Base-by-base conservation (phyloP, 2,329 filamentous ascomycete species). In the Phialophora chinensis region DNA sequence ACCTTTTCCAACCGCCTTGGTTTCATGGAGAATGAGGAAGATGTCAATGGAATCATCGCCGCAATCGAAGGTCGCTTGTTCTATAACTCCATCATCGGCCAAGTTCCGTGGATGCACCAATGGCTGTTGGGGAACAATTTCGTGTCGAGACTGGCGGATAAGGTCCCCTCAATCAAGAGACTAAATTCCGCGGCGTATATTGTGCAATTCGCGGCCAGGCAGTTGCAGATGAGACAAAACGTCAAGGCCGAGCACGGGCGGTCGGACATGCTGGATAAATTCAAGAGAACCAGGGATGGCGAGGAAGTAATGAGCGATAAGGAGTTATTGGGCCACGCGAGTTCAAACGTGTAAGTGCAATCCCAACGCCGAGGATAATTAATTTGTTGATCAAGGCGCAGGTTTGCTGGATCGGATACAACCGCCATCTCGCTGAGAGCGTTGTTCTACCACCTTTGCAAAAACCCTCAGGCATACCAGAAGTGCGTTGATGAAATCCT, bases 381-480 rank as follows among this genome's bases (percentile, higher is more conserved):
- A 14, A 7, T 12, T 10, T 17, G 12, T 53, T 53, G 27, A 53
- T 38, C n/a, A 50, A 11, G 11, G 4, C 6, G 47, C 7, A 70
- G 68, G 25, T 67, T 71, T 38, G 69, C 69, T 8, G 69, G 69
- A 38, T 66, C 62, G 44, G 69, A 71, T 31, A 71, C 69, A 1
- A 71, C 69, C 14, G 69, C 66, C 20, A 69, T 69, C 12, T 67
- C 69, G 1, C 50, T 71, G 0, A 56, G 55, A 23, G 84, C 63
- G 31, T 52, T 67, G 38, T 66, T 65, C 47, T 55, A 79, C 81
- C 72, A 76, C 86, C 86, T 81, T 2, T 81, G 79, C 66, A 86
- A 82, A 55, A 85, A 69, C 42, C 66, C 66, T 1, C 50, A 54
- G 6, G 35, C 55, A 10, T 69, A 69, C 55, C 61, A 63, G n/a